Evolutionary conservation across 768 basidiomycete species (phyloP).

Genomic region (Leccinum obscurum): DNA sequence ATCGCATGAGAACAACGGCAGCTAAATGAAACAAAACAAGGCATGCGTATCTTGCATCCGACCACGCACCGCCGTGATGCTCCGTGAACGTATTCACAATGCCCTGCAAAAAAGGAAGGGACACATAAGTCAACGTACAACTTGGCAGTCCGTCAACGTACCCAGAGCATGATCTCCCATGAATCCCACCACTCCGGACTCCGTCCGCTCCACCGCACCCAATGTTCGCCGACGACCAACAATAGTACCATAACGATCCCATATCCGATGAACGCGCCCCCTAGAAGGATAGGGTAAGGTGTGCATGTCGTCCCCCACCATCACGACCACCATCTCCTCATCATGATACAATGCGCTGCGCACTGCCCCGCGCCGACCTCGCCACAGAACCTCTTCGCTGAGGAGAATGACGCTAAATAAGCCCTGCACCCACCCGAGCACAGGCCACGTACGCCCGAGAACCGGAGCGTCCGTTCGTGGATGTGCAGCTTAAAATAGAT

Average conservation of each 20-base stretch:
- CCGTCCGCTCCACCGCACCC: constrained; percentile 67
- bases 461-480: constrained; percentile 71
- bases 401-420: constrained; percentile 79
- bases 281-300: constrained; percentile 27
- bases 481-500: constrained; percentile 93
- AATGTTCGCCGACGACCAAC: constrained; percentile 73
- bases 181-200: constrained; percentile 88
- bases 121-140: not conserved
- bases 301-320: constrained; percentile 13
- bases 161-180: constrained; percentile 58
- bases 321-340: constrained; percentile 21
- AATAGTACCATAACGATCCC: constrained; percentile 79
- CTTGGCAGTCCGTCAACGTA: constrained; percentile 32
- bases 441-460: constrained; percentile 81
- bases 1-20: not conserved
- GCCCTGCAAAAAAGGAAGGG: constrained; percentile 9
- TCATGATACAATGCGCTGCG: constrained; percentile 84
- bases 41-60: constrained; percentile 90
- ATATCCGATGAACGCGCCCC: constrained; percentile 89
- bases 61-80: constrained; percentile 80
- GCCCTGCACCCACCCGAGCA: constrained; percentile 88
- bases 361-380: constrained; percentile 74
- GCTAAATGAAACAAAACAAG: not conserved
- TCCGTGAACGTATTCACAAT: constrained; percentile 92
- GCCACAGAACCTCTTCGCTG: constrained; percentile 68